Evolutionary conservation across 495 filamentous ascomycete genomes (phyloP).

Genomic region (Xylaria flabelliformis): DNA sequence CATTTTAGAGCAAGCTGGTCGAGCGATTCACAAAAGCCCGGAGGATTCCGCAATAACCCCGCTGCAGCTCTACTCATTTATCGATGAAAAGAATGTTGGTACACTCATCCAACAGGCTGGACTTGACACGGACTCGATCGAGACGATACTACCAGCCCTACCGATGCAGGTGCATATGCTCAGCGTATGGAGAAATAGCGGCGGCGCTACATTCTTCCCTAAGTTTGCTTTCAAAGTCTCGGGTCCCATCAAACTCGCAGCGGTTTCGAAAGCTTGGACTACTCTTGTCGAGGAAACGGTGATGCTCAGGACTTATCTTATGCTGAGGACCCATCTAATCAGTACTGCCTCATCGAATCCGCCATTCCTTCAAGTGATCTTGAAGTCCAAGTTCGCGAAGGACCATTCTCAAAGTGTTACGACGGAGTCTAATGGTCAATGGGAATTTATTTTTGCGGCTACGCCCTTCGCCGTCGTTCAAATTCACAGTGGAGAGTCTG

Average conservation of each 20-base stretch:
- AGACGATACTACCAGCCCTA: conserved; percentile 66
- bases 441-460: conserved; percentile 23
- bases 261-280: conserved; percentile 61
- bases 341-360: conserved; percentile 48
- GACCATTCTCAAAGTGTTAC: neutral
- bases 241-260: conserved; percentile 43
- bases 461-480: conserved; percentile 32
- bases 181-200: conserved; percentile 68
- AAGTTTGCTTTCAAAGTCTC: conserved; percentile 61
- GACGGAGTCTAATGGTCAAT: conserved; percentile 16
- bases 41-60: neutral
- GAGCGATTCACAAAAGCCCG: conserved; percentile 15
- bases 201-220: conserved; percentile 65
- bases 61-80: conserved; percentile 22
- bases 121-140: conserved; percentile 51
- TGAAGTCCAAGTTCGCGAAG: conserved; percentile 37
- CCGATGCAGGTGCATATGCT: conserved; percentile 77
- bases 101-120: conserved; percentile 36
- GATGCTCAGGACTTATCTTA: conserved; percentile 69
- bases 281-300: conserved; percentile 57
- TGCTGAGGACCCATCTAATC: conserved; percentile 69
- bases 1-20: conserved; percentile 46
- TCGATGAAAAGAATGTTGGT: conserved; percentile 44
- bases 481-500: conserved; percentile 9
- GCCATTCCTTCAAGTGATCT: conserved; percentile 62